Evolutionary conservation across 805 yeast species (phyloP).

Genomic region (Yamadazyma laniorum): DNA sequence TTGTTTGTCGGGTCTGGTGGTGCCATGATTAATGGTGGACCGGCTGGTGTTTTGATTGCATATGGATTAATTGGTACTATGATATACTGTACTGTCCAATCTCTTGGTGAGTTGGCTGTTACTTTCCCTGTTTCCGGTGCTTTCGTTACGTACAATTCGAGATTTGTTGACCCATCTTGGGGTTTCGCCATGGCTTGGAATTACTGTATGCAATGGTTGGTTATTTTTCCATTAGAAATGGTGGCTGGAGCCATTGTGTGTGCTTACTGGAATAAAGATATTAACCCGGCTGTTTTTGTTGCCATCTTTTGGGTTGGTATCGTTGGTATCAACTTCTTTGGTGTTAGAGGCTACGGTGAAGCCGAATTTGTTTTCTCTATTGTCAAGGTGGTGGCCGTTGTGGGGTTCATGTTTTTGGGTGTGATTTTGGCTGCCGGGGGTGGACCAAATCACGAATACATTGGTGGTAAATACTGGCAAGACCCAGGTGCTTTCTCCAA

Average conservation of each 20-base stretch:
- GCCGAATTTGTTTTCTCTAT: slow-evolving; percentile 64
- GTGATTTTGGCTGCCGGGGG: slow-evolving; percentile 43
- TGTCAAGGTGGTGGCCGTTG: slow-evolving; percentile 60
- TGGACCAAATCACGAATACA: slow-evolving; percentile 47
- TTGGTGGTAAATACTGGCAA: slow-evolving; percentile 52
- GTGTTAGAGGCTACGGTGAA: slow-evolving; percentile 60
- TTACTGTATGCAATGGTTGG: slow-evolving; percentile 51
- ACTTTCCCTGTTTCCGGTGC: slow-evolving; percentile 70
- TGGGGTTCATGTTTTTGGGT: slow-evolving; percentile 58
- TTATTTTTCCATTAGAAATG: slow-evolving; percentile 57
- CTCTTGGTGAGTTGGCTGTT: slow-evolving; percentile 60
- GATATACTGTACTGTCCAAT: slow-evolving; percentile 55
- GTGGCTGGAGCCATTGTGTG: slow-evolving; percentile 61
- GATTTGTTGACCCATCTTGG: slow-evolving; percentile 60
- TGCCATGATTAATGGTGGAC: slow-evolving; percentile 65
- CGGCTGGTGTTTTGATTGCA: slow-evolving; percentile 65
- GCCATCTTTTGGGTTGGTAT: slow-evolving; percentile 51
- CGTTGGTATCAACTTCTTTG: slow-evolving; percentile 45
- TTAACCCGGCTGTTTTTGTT: slow-evolving; percentile 64
- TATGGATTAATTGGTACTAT: slow-evolving; percentile 56
- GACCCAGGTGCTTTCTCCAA: slow-evolving; percentile 54
- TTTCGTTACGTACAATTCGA: slow-evolving; percentile 58
- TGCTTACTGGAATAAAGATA: slow-evolving; percentile 50
- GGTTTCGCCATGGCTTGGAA: slow-evolving; percentile 65
- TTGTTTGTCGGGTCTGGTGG: slow-evolving; percentile 73